phyloP scores from a whole-genome alignment of 2,329 filamentous ascomycete species.

The Sclerotinia sclerotiorum region DNA sequence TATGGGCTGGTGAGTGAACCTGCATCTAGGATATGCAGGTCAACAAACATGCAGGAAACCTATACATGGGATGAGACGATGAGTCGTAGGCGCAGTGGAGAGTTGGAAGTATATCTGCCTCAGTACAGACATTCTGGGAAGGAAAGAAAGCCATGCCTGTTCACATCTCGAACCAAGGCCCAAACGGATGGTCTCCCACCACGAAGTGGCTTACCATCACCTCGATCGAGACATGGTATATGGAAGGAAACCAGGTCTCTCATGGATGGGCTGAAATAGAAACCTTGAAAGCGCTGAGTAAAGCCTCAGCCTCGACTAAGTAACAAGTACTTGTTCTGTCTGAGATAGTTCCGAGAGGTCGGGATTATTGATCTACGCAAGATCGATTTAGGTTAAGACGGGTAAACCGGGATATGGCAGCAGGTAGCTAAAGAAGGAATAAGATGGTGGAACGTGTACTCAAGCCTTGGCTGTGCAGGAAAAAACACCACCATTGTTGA shows the following conservation, averaged over 20 bases:
- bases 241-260: conserved; percentile 11
- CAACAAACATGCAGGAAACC: conserved; percentile 33
- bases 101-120: conserved; percentile 27
- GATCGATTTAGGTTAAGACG: conserved; percentile 24
- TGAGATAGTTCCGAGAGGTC: conserved; percentile 22
- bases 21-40: conserved; percentile 36
- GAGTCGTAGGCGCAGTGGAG: conserved; percentile 35
- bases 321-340: conserved; percentile 10
- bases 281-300: conserved; percentile 23
- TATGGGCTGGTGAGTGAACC: conserved; percentile 25
- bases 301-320: conserved; percentile 24
- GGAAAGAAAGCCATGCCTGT: conserved; percentile 20
- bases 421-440: conserved; percentile 23
- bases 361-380: conserved; percentile 24
- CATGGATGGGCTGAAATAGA: conserved; percentile 24
- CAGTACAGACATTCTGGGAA: conserved; percentile 26
- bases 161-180: conserved; percentile 27
- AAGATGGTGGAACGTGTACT: conserved; percentile 21
- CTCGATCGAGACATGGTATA: conserved; percentile 10
- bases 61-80: conserved; percentile 29
- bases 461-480: conserved; percentile 18
- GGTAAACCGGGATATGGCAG: conserved; percentile 19
- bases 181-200: conserved; percentile 36
- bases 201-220: conserved; percentile 24
- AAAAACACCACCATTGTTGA: conserved; percentile 1